Conservation (phyloP, 1,139 yeast species). For the Geotrichum australiense region DNA sequence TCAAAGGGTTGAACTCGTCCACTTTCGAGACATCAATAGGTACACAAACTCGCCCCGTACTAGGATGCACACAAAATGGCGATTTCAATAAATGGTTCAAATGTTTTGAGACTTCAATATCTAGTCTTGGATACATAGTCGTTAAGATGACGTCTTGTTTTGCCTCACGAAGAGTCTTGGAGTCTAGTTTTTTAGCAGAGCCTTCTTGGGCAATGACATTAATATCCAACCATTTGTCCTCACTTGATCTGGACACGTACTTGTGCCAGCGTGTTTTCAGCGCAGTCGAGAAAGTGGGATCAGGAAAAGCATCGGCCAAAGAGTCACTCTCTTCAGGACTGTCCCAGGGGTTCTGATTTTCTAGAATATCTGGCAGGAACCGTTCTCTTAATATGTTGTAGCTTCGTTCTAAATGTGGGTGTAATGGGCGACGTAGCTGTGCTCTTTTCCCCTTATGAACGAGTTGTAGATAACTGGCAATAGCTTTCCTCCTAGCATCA, state of each 20-base stretch:
- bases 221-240: constrained; percentile 64
- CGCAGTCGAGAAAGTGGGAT: constrained; percentile 46
- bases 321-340: constrained; percentile 46
- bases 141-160: constrained; percentile 79
- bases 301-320: constrained; percentile 57
- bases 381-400: constrained; percentile 56
- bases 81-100: constrained; percentile 88
- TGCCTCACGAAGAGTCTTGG: constrained; percentile 50
- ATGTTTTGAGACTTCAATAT: constrained; percentile 86
- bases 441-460: constrained; percentile 42
- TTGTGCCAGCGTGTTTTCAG: constrained; percentile 38
- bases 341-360: constrained; percentile 84
- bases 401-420: constrained; percentile 70
- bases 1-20: constrained; percentile 66
- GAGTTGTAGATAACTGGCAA: constrained; percentile 78
- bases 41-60: constrained; percentile 94
- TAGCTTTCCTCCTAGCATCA: constrained; percentile 66
- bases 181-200: constrained; percentile 36
- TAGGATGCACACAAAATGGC: constrained; percentile 97
- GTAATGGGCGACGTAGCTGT: constrained; percentile 69
- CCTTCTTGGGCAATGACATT: constrained; percentile 50
- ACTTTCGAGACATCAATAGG: constrained; percentile 61
- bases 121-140: constrained; percentile 84
- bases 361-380: constrained; percentile 59
- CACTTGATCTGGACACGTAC: constrained; percentile 8